Evolutionary conservation across 805 yeast genomes (phyloP).

Genomic region (Ogataea corticis): DNA sequence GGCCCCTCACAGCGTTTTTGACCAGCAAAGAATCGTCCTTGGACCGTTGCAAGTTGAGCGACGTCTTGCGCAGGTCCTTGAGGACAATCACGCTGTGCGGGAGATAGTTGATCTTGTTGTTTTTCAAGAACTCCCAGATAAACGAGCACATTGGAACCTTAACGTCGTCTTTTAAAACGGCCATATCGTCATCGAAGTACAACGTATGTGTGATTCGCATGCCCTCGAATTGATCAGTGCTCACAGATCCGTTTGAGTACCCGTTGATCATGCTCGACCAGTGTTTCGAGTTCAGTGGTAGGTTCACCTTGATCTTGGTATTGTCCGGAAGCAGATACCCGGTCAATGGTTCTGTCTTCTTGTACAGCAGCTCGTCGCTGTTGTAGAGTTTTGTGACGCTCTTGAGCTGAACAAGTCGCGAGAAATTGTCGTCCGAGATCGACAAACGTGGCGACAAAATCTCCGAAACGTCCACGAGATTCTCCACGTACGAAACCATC

Average conservation of each 20-base stretch:
- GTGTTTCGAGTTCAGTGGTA: slow-evolving; percentile 34
- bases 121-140: slow-evolving; percentile 34
- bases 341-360: slow-evolving; percentile 32
- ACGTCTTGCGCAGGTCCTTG: background rate
- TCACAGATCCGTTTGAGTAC: slow-evolving; percentile 32
- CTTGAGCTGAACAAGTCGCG: slow-evolving; percentile 31
- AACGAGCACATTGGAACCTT: slow-evolving; percentile 29
- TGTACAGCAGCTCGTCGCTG: slow-evolving; percentile 20
- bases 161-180: slow-evolving; percentile 14
- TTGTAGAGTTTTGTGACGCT: slow-evolving; percentile 28
- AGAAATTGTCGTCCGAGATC: slow-evolving; percentile 21
- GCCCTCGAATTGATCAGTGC: slow-evolving; percentile 21
- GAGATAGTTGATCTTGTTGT: slow-evolving; percentile 19
- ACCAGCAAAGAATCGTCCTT: slow-evolving; percentile 4
- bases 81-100: slow-evolving; percentile 28
- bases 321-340: slow-evolving; percentile 27
- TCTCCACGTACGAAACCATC: slow-evolving; percentile 31
- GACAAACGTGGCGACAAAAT: slow-evolving; percentile 13
- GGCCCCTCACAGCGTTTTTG: slow-evolving; percentile 23
- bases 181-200: slow-evolving; percentile 30
- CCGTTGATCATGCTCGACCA: slow-evolving; percentile 35
- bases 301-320: slow-evolving; percentile 24
- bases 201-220: slow-evolving; percentile 32
- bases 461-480: slow-evolving; percentile 23
- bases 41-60: background rate